phyloP scores from a whole-genome alignment of 768 basidiomycete species.

The Scleroderma citrinum region DNA sequence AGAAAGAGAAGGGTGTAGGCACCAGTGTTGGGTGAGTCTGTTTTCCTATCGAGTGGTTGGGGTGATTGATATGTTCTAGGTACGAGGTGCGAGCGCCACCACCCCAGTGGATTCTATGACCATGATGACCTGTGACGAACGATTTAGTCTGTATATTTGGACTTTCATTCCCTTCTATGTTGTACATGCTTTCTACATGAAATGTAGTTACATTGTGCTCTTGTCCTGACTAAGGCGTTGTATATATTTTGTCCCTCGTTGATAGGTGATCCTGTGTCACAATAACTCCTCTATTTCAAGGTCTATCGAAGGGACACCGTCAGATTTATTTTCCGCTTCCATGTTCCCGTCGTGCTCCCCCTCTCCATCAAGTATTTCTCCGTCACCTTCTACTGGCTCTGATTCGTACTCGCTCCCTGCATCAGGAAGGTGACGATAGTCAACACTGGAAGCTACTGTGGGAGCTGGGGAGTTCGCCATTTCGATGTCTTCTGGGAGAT shows the following conservation, averaged over 20 bases:
- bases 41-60: neutral
- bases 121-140: neutral
- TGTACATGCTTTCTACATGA: neutral
- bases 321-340: conserved; percentile 16
- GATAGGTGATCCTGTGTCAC: conserved; percentile 7
- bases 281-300: conserved; percentile 20
- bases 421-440: conserved; percentile 33
- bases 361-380: conserved; percentile 17
- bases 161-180: neutral
- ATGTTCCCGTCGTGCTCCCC: conserved; percentile 21
- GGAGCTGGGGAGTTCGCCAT: conserved; percentile 45
- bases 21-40: conserved; percentile 66
- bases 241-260: neutral
- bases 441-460: conserved; percentile 45
- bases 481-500: conserved; percentile 26
- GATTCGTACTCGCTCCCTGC: conserved; percentile 54
- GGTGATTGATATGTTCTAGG: conserved; percentile 21
- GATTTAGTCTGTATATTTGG: too few species aligned
- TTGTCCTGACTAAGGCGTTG: neutral
- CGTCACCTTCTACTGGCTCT: conserved; percentile 31
- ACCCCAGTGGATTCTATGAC: conserved; percentile 32
- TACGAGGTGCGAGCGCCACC: conserved; percentile 40
- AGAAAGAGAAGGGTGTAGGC: conserved; percentile 77
- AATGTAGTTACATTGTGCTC: too few species aligned
- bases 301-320: conserved; percentile 21